Percentiles rank a stretch among this genome's conserved stretches.
phyloP scores from a whole-genome alignment of 768 basidiomycete species.

The Myochromella boudieri region DNA sequence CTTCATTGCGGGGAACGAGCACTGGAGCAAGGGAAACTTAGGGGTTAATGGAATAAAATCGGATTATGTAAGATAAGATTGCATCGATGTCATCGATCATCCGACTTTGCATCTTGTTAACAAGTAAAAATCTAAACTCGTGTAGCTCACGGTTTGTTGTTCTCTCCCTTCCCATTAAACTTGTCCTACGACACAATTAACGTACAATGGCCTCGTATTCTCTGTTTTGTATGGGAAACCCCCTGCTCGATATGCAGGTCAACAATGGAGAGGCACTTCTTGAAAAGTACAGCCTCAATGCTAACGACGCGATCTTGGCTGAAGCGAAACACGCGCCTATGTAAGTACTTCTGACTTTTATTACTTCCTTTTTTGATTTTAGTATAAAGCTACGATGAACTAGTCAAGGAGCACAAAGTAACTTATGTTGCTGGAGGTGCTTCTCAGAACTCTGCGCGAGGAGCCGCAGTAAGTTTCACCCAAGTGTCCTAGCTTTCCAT shows the following conservation, averaged over 20 bases:
- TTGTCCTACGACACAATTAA: not conserved
- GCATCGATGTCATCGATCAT: constrained; percentile 13
- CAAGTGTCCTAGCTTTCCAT: not conserved
- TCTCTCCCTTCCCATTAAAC: too few species aligned
- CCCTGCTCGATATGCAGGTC: constrained; percentile 95
- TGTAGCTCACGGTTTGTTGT: too few species aligned
- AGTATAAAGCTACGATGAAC: constrained; percentile 77
- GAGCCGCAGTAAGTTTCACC: constrained; percentile 75
- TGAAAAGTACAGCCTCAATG: constrained; percentile 85
- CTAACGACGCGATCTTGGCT: constrained; percentile 96
- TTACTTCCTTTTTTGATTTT: constrained; percentile 1
- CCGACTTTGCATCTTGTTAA: not conserved
- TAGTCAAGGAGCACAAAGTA: constrained; percentile 71
- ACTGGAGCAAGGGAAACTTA: constrained; percentile 49
- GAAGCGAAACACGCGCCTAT: constrained; percentile 85
- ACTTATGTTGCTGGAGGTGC: constrained; percentile 97
- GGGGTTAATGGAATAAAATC: constrained; percentile 32
- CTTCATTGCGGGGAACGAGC: constrained; percentile 64
- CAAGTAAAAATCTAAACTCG: too few species aligned
- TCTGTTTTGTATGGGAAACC: constrained; percentile 93
- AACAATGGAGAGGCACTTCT: constrained; percentile 80
- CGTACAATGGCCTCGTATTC: constrained; percentile 50
- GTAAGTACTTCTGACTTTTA: constrained; percentile 43
- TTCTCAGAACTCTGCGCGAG: constrained; percentile 94
- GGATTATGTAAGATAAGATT: constrained; percentile 28